These are phyloP conservation scores for Penicillium pulvis DNA, from an alignment of 495 filamentous ascomycete genomes.

Conservation along the genomic window DNA sequence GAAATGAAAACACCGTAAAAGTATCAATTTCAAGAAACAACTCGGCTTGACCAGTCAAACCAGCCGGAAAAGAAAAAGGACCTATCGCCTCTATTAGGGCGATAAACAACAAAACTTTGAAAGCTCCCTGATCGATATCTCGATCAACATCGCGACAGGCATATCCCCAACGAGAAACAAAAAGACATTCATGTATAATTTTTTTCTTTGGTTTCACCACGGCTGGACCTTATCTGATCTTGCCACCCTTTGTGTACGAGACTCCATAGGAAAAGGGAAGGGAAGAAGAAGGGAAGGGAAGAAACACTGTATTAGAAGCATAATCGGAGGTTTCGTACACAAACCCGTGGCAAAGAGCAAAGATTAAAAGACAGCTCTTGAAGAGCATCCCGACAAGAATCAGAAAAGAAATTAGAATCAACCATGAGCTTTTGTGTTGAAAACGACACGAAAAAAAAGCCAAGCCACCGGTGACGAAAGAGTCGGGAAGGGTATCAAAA, in stretches of 20 bases:
- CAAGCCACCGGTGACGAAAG: slow-evolving; percentile 41
- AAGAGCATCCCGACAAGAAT: slow-evolving; percentile 19
- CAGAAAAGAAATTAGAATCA: slow-evolving; percentile 19
- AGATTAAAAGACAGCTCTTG: slow-evolving; percentile 21
- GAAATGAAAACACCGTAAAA: background rate
- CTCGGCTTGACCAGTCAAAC: slow-evolving; percentile 13
- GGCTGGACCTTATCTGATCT: slow-evolving; percentile 3
- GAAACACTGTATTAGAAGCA: slow-evolving; percentile 29
- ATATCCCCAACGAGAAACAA: background rate
- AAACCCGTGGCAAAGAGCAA: slow-evolving; percentile 22
- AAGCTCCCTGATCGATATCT: background rate
- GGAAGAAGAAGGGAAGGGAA: slow-evolving; percentile 8
- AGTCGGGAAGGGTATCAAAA: slow-evolving; percentile 51
- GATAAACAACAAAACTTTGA: background rate
- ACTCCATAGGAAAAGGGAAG: background rate
- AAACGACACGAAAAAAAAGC: slow-evolving; percentile 14
- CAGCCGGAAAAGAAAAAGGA: slow-evolving; percentile 1
- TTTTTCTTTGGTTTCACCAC: background rate
- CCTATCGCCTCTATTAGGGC: slow-evolving; percentile 3
- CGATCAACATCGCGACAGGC: background rate
- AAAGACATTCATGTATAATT: background rate
- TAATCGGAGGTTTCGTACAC: slow-evolving; percentile 30
- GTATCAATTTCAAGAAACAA: slow-evolving; percentile 7
- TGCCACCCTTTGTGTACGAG: slow-evolving; percentile 4
- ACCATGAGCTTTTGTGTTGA: slow-evolving; percentile 24